Percentiles rank a stretch among this genome's conserved stretches.
phyloP scores from a whole-genome alignment of 2,329 filamentous ascomycete species.

The Gyromitra esculenta region DNA sequence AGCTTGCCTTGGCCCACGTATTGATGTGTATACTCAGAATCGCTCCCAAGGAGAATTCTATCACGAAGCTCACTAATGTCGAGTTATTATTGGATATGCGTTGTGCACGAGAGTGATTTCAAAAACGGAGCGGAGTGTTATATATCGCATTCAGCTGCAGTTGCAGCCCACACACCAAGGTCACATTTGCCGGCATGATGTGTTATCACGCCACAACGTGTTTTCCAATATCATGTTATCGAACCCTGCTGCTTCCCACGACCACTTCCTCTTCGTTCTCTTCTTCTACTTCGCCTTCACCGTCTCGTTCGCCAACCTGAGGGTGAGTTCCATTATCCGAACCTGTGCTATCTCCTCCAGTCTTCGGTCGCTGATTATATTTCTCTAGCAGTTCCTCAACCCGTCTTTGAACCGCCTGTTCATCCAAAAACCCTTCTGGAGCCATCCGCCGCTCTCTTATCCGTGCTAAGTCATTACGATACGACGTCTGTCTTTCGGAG shows the following conservation, averaged over 20 bases:
- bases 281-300: constrained; percentile 11
- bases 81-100: constrained; percentile 19
- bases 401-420: constrained; percentile 41
- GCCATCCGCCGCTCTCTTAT: constrained; percentile 39
- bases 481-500: constrained; percentile 35
- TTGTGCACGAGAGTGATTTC: constrained; percentile 10
- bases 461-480: constrained; percentile 22
- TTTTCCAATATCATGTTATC: constrained; percentile 32
- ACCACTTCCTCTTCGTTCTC: constrained; percentile 14
- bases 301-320: constrained; percentile 12
- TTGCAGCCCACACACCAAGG: constrained; percentile 4
- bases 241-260: constrained; percentile 20
- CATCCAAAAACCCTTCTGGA: constrained; percentile 44
- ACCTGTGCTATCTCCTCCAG: constrained; percentile 39
- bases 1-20: not conserved
- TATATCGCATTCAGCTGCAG: constrained; percentile 25
- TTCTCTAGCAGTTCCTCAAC: constrained; percentile 43
- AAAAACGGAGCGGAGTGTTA: constrained; percentile 37
- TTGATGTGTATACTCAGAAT: not conserved
- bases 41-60: not conserved
- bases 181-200: constrained; percentile 18
- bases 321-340: constrained; percentile 35
- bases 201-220: constrained; percentile 23
- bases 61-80: not conserved
- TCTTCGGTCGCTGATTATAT: constrained; percentile 40